Base-by-base conservation (phyloP, 768 basidiomycete genomes). In the Mycena latifolia region DNA sequence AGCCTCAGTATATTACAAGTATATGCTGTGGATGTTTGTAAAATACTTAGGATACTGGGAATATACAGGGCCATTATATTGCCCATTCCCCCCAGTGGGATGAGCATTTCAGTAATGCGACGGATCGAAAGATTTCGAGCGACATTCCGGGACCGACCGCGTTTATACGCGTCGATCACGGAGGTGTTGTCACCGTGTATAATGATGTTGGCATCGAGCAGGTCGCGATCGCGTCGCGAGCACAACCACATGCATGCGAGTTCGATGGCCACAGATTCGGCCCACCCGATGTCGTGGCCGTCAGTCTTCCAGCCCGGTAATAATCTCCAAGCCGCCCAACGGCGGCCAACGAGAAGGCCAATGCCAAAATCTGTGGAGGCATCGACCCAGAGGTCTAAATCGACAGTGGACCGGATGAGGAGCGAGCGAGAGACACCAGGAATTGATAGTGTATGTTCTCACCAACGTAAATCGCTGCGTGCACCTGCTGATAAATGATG, bases 51-150 rank as follows among this genome's bases (percentile, higher is more conserved):
- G n/a, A n/a, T n/a, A n/a, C n/a, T n/a, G n/a, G n/a, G n/a, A n/a
- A n/a, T n/a, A n/a, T n/a, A n/a, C n/a, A n/a, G n/a, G n/a, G n/a
- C n/a, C n/a, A n/a, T n/a, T n/a, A n/a, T n/a, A n/a, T n/a, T n/a
- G n/a, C n/a, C n/a, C n/a, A n/a, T n/a, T n/a, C n/a, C n/a, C n/a
- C n/a, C n/a, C n/a, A n/a, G n/a, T n/a, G n/a, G n/a, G n/a, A n/a
- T n/a, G n/a, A n/a, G n/a, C 3, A 76, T 46, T 0, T 67, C 45
- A n/a, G 33, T 59, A 24, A 59, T 50, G 33, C 63, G 53, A 1
- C 45, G 54, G 25, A 64, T 57, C 22, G 55, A 64, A 1, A 22
- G 11, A 18, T 64, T 64, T 20, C 53, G 45, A 9, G 45, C 15
- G 22, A 25, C 5, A 24, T 65, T 65, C 3, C 64, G 46, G 0